phyloP scores from a whole-genome alignment of 768 basidiomycete species.

The Pholiota conissans region DNA sequence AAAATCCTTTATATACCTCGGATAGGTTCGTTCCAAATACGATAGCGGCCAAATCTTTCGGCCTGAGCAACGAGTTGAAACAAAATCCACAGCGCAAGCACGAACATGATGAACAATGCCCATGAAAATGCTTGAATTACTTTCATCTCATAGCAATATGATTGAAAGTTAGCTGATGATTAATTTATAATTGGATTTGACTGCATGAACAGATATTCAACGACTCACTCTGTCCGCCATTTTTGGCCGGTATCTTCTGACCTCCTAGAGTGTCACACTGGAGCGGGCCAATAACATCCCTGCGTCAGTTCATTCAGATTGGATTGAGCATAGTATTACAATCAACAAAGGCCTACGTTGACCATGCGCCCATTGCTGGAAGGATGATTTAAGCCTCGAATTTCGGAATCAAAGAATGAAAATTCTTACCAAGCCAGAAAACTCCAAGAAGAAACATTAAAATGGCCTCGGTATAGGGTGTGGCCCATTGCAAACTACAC shows the following conservation, averaged over 20 bases:
- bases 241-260: constrained; percentile 46
- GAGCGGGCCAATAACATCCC: constrained; percentile 66
- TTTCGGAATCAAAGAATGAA: constrained; percentile 5
- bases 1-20: constrained; percentile 31
- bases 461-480: constrained; percentile 62
- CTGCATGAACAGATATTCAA: background rate
- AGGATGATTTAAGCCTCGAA: too few relatives aligned
- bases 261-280: constrained; percentile 58
- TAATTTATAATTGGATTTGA: background rate
- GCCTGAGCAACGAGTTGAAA: constrained; percentile 56
- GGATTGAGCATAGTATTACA: background rate
- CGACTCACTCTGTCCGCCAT: constrained; percentile 53
- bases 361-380: constrained; percentile 75
- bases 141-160: constrained; percentile 80
- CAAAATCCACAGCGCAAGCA: constrained; percentile 54
- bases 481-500: constrained; percentile 66
- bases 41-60: constrained; percentile 49
- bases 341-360: constrained; percentile 42
- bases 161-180: constrained; percentile 48
- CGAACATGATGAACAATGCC: constrained; percentile 56
- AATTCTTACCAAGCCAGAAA: constrained; percentile 63
- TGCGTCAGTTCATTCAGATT: constrained; percentile 24
- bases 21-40: constrained; percentile 62
- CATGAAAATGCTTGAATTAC: constrained; percentile 79
- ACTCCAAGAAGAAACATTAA: constrained; percentile 54